Evolutionary conservation across 768 basidiomycete species (phyloP).

Genomic region (Boletus sp.): DNA sequence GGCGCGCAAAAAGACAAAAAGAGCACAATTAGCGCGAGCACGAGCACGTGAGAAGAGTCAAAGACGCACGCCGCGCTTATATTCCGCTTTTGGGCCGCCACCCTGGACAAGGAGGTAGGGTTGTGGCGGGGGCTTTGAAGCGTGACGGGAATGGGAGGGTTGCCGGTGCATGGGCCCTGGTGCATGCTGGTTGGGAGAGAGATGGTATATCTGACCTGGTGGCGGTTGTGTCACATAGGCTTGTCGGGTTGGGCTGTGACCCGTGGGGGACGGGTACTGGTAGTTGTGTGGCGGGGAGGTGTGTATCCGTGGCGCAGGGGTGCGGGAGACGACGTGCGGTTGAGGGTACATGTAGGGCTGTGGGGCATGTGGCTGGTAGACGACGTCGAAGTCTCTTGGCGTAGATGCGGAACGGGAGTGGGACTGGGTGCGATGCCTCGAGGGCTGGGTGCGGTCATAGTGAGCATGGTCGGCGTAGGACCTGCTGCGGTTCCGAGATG

Average conservation of each 20-base stretch:
- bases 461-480: slow-evolving; percentile 24
- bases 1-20: slow-evolving; percentile 1
- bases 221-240: slow-evolving; percentile 27
- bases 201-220: slow-evolving; percentile 28
- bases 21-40: slow-evolving; percentile 15
- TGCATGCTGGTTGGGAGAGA: slow-evolving; percentile 7
- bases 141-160: slow-evolving; percentile 21
- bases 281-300: slow-evolving; percentile 19
- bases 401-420: slow-evolving; percentile 23
- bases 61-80: slow-evolving; percentile 32
- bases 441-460: slow-evolving; percentile 16
- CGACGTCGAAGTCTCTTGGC: slow-evolving; percentile 14
- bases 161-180: slow-evolving; percentile 15
- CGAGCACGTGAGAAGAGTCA: slow-evolving; percentile 8
- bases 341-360: slow-evolving; percentile 21
- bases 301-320: slow-evolving; percentile 16
- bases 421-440: slow-evolving; percentile 25
- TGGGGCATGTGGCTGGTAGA: slow-evolving; percentile 12
- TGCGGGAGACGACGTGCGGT: slow-evolving; percentile 10
- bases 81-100: slow-evolving; percentile 31
- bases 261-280: slow-evolving; percentile 15
- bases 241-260: slow-evolving; percentile 15
- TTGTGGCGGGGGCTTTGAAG: slow-evolving; percentile 24
- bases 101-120: slow-evolving; percentile 26
- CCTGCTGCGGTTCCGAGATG: slow-evolving; percentile 21